Conservation (phyloP, 306 rosid species). For the Lotus japonicus region DNA sequence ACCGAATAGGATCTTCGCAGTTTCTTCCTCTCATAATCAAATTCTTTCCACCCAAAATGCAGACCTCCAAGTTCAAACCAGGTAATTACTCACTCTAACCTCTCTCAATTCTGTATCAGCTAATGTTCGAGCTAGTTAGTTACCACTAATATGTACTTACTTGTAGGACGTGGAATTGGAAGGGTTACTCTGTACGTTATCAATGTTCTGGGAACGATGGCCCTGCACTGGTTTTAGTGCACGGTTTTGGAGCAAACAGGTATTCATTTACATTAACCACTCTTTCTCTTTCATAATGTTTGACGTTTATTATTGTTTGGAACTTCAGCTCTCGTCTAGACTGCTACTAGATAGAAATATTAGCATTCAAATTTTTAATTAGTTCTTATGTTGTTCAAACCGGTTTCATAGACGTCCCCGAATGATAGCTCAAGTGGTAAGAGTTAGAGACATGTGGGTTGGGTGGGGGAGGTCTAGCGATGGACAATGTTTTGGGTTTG, state of each 20-base stretch:
- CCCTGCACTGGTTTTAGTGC: conserved; percentile 73
- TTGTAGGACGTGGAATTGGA: conserved; percentile 80
- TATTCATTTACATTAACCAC: conserved; percentile 2
- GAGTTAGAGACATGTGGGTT: no score
- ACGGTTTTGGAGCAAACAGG: conserved; percentile 99
- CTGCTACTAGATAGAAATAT: no score
- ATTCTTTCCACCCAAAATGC: conserved; percentile 20
- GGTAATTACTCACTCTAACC: conserved; percentile 31
- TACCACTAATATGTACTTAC: neutral
- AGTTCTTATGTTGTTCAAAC: neutral
- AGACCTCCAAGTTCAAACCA: conserved; percentile 44
- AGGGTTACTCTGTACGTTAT: conserved; percentile 77
- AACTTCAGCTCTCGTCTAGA: no score
- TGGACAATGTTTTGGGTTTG: no score
- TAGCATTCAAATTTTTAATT: neutral
- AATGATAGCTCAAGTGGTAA: no score
- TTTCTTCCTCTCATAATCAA: conserved; percentile 32
- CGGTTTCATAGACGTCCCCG: no score
- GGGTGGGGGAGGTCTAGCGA: no score
- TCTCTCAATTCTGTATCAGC: neutral
- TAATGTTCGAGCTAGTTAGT: neutral
- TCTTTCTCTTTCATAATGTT: no score
- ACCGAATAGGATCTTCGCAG: conserved; percentile 18
- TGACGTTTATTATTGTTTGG: no score
- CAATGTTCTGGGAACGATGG: conserved; percentile 65